These are phyloP conservation scores for Dipodascus albidus DNA, from an alignment of 805 yeast species.

Conservation along the genomic window DNA sequence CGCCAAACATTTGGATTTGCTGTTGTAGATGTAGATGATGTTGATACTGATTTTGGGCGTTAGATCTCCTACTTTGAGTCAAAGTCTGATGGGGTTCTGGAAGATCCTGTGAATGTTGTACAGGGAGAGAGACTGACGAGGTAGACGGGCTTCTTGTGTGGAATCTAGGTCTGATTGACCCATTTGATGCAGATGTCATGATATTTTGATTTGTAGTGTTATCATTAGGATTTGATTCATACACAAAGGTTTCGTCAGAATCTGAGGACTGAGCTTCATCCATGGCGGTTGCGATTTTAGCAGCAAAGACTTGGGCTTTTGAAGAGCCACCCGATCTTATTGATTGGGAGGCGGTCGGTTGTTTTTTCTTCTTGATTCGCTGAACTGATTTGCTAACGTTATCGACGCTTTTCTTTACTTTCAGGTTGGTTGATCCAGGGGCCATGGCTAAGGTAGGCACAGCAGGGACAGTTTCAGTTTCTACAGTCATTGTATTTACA, in stretches of 20 bases:
- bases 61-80: not conserved
- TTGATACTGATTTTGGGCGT: not conserved
- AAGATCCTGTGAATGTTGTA: not conserved
- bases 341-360: slow-evolving; percentile 3
- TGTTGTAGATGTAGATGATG: not conserved
- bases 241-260: slow-evolving; percentile 93
- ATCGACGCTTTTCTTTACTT: slow-evolving; percentile 21
- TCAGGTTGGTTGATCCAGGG: slow-evolving; percentile 8
- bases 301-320: slow-evolving; percentile 89
- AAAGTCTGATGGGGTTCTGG: slow-evolving; percentile 7
- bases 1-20: slow-evolving; percentile 1
- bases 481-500: slow-evolving; percentile 36
- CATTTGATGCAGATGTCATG: slow-evolving; percentile 1
- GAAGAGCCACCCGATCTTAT: slow-evolving; percentile 35
- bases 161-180: slow-evolving; percentile 11
- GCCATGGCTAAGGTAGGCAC: slow-evolving; percentile 28
- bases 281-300: slow-evolving; percentile 86
- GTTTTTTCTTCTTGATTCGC: slow-evolving; percentile 31
- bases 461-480: slow-evolving; percentile 51
- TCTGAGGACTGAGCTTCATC: slow-evolving; percentile 74
- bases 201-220: slow-evolving; percentile 2
- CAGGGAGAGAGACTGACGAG: not conserved
- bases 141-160: slow-evolving; percentile 15
- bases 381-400: slow-evolving; percentile 16
- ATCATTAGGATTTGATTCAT: slow-evolving; percentile 40